Evolutionary conservation across 768 basidiomycete genomes (phyloP).

Genomic region (Sistotremastrum niveocremeum): DNA sequence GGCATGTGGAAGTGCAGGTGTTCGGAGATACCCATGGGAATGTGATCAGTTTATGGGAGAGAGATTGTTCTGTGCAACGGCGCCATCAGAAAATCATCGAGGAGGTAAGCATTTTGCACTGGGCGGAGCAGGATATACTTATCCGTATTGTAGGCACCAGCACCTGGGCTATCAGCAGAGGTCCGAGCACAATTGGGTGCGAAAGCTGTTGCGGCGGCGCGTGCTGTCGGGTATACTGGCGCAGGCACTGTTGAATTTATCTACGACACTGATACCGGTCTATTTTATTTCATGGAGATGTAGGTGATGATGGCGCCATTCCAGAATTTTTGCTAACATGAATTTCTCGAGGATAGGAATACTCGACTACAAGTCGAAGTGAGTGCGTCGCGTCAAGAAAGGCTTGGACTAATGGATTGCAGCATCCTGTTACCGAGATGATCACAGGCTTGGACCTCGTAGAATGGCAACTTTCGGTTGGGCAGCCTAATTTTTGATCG

Average conservation of each 20-base stretch:
- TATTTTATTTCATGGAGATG: conserved; percentile 97
- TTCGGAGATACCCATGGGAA: conserved; percentile 76
- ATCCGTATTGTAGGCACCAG: conserved; percentile 53
- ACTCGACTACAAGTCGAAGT: conserved; percentile 71
- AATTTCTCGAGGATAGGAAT: conserved; percentile 36
- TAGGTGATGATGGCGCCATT: conserved; percentile 17
- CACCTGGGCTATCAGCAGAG: conserved; percentile 71
- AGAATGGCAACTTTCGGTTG: conserved; percentile 85
- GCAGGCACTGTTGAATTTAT: conserved; percentile 96
- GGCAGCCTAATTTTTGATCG: not conserved
- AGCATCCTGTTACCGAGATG: conserved; percentile 89
- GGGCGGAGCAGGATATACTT: not conserved
- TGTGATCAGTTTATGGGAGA: conserved; percentile 89
- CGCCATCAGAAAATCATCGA: conserved; percentile 94
- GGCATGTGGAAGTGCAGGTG: conserved; percentile 91
- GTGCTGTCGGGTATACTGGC: conserved; percentile 82
- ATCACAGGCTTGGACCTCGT: conserved; percentile 89
- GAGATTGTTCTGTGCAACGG: conserved; percentile 85
- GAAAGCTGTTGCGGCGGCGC: conserved; percentile 87
- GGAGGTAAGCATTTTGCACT: conserved; percentile 34
- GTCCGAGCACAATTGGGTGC: conserved; percentile 68
- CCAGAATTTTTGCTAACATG: not conserved
- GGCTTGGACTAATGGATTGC: not conserved
- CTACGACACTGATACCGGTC: conserved; percentile 77
- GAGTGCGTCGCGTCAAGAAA: not conserved